Percentiles rank a stretch among this genome's conserved stretches.
Conservation (phyloP, 805 yeast genomes). For the Wickerhamiella australiensis region DNA sequence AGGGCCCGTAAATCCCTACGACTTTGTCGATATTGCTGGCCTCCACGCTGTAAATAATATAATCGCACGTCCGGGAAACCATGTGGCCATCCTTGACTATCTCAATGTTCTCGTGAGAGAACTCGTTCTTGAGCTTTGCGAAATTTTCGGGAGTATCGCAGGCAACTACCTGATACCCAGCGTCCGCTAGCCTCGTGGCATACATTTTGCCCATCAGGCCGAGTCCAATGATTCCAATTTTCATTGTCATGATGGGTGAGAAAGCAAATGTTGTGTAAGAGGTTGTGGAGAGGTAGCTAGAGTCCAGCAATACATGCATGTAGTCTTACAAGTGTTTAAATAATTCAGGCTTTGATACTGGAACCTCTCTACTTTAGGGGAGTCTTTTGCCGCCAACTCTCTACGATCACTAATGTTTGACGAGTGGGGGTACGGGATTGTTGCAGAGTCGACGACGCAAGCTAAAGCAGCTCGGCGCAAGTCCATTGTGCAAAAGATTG, state of each 20-base stretch:
- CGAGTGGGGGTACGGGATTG: conserved; percentile 27
- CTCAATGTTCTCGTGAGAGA: conserved; percentile 31
- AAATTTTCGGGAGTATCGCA: conserved; percentile 66
- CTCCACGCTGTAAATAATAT: conserved; percentile 81
- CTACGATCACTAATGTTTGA: conserved; percentile 21
- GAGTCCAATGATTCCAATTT: conserved; percentile 82
- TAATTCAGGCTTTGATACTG: too few relatives aligned
- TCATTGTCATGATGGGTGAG: conserved; percentile 14
- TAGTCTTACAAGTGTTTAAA: too few relatives aligned
- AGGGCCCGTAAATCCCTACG: conserved; percentile 68
- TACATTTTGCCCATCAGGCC: conserved; percentile 95
- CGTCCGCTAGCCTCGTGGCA: conserved; percentile 61
- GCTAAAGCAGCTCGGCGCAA: conserved; percentile 4
- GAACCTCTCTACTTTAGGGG: too few relatives aligned
- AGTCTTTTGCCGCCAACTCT: not conserved
- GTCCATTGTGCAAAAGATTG: conserved; percentile 14
- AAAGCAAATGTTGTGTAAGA: not conserved
- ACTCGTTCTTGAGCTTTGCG: conserved; percentile 34
- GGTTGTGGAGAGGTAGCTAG: not conserved
- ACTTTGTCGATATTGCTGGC: conserved; percentile 71
- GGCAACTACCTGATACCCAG: conserved; percentile 67
- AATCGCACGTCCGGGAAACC: conserved; percentile 73
- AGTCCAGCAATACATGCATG: too few relatives aligned
- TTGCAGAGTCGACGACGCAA: not conserved
- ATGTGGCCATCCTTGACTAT: conserved; percentile 68